phyloP scores from a whole-genome alignment of 2,329 filamentous ascomycete species.

The Pseudocercospora cruenta region DNA sequence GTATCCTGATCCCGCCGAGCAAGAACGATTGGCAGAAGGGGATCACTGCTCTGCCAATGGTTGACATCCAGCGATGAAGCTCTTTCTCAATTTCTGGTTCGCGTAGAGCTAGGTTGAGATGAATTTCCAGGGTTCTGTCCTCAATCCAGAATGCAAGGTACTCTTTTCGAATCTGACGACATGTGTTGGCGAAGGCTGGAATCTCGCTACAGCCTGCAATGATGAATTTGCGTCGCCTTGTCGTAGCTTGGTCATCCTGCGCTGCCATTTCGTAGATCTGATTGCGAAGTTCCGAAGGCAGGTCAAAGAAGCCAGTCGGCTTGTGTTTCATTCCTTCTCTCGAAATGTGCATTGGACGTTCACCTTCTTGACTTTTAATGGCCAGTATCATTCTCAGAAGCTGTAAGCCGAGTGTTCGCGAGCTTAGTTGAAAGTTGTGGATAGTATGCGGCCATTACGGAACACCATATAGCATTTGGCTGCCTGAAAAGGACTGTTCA shows the following conservation, averaged over 20 bases:
- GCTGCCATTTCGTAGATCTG: conserved; percentile 16
- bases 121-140: neutral
- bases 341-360: neutral
- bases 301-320: conserved; percentile 10
- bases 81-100: neutral
- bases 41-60: neutral
- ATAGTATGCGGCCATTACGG: neutral
- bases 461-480: neutral
- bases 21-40: neutral
- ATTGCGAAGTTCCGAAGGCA: conserved; percentile 22
- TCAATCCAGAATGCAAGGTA: conserved; percentile 1
- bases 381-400: neutral
- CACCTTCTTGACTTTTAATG: neutral
- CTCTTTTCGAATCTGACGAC: neutral
- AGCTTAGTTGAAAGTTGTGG: too few relatives aligned
- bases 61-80: neutral
- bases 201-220: neutral
- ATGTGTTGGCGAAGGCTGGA: neutral
- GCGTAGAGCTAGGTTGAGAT: neutral
- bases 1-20: neutral
- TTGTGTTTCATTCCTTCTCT: neutral
- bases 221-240: neutral
- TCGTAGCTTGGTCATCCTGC: neutral
- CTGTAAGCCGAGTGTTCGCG: too few relatives aligned
- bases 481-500: neutral